Conservation (phyloP, 805 yeast genomes). For the Ogataea methylovora region DNA sequence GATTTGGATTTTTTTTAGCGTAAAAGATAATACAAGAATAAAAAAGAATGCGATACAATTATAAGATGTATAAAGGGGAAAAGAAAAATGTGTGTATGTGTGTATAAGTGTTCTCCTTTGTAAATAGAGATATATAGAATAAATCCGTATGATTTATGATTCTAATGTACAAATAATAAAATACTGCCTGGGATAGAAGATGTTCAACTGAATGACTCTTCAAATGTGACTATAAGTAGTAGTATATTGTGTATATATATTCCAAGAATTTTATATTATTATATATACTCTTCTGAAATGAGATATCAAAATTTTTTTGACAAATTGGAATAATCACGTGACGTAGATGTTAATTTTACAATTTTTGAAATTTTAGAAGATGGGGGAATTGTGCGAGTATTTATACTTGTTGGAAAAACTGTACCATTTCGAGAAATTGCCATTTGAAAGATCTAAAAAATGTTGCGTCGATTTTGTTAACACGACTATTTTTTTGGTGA, state of each 20-base stretch:
- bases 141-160: neutral
- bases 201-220: constrained; percentile 22
- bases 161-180: neutral
- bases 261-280: too few species aligned
- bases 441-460: too few species aligned
- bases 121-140: neutral
- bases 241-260: too few species aligned
- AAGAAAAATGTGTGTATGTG: too few species aligned
- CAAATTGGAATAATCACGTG: constrained; percentile 7
- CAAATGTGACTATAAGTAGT: too few species aligned
- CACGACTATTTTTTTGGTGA: too few species aligned
- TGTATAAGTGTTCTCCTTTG: neutral
- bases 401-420: constrained; percentile 1
- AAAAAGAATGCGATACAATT: neutral
- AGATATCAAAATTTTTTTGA: constrained; percentile 1
- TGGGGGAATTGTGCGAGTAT: constrained; percentile 3
- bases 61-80: too few species aligned
- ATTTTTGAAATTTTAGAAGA: neutral
- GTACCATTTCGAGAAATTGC: too few species aligned
- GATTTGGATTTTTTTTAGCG: neutral
- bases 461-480: too few species aligned
- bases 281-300: too few species aligned
- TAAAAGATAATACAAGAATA: too few species aligned
- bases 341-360: constrained; percentile 4
- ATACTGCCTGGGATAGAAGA: constrained; percentile 12